Percentiles rank a stretch among this genome's conserved stretches.
Conservation (phyloP, 257 asterid species). For the Mitragyna speciosa region DNA sequence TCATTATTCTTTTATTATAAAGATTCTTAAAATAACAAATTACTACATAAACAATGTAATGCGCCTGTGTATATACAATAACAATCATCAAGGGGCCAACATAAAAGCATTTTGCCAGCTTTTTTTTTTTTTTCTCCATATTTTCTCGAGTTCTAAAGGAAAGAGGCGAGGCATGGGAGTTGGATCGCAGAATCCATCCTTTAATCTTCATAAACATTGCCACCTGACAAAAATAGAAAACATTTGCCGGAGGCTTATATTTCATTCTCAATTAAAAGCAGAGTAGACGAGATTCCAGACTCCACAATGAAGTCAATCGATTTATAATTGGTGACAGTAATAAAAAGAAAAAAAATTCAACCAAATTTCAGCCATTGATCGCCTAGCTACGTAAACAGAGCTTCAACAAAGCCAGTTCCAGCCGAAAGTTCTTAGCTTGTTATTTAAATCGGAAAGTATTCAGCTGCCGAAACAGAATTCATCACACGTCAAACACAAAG, state of each 20-base stretch:
- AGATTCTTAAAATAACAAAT: not conserved
- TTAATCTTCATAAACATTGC: too few relatives aligned
- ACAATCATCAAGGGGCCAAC: too few relatives aligned
- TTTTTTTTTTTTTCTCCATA: too few relatives aligned
- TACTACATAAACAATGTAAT: not conserved
- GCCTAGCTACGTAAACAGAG: not conserved
- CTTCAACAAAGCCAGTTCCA: not conserved
- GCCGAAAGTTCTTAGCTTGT: not conserved
- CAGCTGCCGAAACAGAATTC: not conserved
- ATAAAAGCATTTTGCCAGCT: too few relatives aligned
- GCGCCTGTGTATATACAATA: too few relatives aligned
- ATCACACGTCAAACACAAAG: not conserved
- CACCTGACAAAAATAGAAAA: too few relatives aligned
- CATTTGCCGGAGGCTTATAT: too few relatives aligned
- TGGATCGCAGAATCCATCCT: too few relatives aligned
- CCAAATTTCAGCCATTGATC: not conserved
- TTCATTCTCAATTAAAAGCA: too few relatives aligned
- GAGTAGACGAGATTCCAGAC: not conserved
- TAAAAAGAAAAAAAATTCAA: too few relatives aligned
- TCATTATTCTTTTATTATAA: too few relatives aligned
- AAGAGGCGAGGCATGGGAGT: too few relatives aligned
- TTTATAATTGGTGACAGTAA: not conserved
- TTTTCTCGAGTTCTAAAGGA: not conserved
- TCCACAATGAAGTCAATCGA: not conserved
- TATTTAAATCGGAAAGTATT: not conserved